These are phyloP conservation scores for Termitomyces heimii DNA, from an alignment of 768 basidiomycete genomes.

Conservation along the genomic window DNA sequence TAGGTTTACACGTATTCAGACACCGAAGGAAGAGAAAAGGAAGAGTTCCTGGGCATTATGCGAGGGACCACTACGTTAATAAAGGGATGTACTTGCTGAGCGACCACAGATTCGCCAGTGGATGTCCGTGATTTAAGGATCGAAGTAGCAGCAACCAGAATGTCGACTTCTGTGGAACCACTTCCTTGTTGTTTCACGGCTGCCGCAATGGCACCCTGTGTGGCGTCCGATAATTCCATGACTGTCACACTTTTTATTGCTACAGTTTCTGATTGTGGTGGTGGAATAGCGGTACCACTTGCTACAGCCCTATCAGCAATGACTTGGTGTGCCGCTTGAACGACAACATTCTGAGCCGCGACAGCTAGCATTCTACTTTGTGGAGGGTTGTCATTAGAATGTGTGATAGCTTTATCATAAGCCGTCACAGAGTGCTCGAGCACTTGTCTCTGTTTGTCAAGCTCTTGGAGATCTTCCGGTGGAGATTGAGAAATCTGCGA, in stretches of 20 bases:
- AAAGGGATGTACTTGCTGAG: slow-evolving; percentile 15
- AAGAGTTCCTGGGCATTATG: slow-evolving; percentile 15
- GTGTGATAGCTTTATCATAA: slow-evolving; percentile 56
- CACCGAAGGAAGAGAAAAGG: slow-evolving; percentile 29
- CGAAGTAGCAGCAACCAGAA: slow-evolving; percentile 64
- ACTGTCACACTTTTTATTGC: slow-evolving; percentile 47
- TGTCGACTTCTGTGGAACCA: slow-evolving; percentile 72
- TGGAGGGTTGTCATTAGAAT: slow-evolving; percentile 42
- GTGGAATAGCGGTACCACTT: slow-evolving; percentile 26
- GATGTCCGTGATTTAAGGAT: slow-evolving; percentile 40
- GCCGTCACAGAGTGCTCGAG: slow-evolving; percentile 66
- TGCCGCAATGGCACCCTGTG: slow-evolving; percentile 68
- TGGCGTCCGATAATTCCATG: slow-evolving; percentile 45
- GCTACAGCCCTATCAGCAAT: slow-evolving; percentile 42
- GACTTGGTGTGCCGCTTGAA: slow-evolving; percentile 72
- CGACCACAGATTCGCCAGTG: slow-evolving; percentile 13
- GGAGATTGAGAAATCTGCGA: slow-evolving; percentile 51
- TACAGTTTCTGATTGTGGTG: slow-evolving; percentile 31
- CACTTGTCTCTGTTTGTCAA: slow-evolving; percentile 80
- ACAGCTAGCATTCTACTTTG: slow-evolving; percentile 59
- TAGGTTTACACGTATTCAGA: slow-evolving; percentile 35
- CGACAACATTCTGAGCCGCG: slow-evolving; percentile 77
- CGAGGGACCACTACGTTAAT: slow-evolving; percentile 16
- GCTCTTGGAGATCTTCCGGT: slow-evolving; percentile 54
- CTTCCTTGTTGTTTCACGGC: slow-evolving; percentile 75